Conservation (phyloP, 768 basidiomycete genomes). For the Leccinum boreale region DNA sequence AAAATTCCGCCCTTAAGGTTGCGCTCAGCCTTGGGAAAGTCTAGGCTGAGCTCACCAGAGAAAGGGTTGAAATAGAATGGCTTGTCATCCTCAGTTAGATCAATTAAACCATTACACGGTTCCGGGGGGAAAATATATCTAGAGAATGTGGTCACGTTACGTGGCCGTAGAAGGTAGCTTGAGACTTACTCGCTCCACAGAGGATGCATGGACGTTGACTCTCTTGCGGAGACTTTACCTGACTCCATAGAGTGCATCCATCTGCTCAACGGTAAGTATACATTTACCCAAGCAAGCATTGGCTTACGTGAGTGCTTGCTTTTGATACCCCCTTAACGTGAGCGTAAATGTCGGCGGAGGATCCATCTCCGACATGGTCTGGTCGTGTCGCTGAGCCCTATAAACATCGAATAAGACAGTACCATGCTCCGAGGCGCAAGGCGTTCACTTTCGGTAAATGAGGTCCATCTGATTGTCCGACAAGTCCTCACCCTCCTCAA, state of each 20-base stretch:
- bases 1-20: constrained; percentile 85
- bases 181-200: constrained; percentile 83
- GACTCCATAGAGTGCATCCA: constrained; percentile 93
- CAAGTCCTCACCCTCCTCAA: constrained; percentile 80
- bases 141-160: constrained; percentile 5
- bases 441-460: constrained; percentile 77
- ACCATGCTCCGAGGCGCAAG: not conserved
- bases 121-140: constrained; percentile 76
- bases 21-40: constrained; percentile 78
- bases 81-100: constrained; percentile 76
- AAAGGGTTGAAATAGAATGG: constrained; percentile 89
- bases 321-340: constrained; percentile 83
- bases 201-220: constrained; percentile 80
- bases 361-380: constrained; percentile 73
- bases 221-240: constrained; percentile 65
- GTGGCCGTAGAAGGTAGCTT: not conserved
- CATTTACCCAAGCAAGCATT: not conserved
- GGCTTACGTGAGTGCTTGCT: constrained; percentile 78
- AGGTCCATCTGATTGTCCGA: constrained; percentile 75
- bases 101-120: constrained; percentile 58
- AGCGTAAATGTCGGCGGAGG: constrained; percentile 74
- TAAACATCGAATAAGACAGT: constrained; percentile 6
- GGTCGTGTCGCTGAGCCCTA: constrained; percentile 85
- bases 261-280: constrained; percentile 34
- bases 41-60: constrained; percentile 83